Base-by-base conservation (phyloP, 129 eudicot species). In the Chrysanthemum makinoi region DNA sequence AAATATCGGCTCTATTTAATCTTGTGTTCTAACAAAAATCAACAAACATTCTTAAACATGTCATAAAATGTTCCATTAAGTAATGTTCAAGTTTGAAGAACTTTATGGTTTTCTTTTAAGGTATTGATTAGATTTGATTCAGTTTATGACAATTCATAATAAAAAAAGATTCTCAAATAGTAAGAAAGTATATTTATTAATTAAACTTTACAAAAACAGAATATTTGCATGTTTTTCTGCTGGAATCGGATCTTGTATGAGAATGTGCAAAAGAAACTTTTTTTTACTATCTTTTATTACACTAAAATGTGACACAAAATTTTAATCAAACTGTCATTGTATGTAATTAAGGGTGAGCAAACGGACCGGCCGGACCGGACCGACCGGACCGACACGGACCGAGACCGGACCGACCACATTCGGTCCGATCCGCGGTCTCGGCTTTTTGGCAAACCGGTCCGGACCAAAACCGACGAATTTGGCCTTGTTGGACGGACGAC, bases 151-250 rank as follows among this genome's bases (percentile, higher is more conserved):
- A 14, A 4, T 16, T 6, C n/a, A 46, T 35, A 20, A 39, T 44
- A 20, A 16, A 1, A 70, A 17, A 30, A 17, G 17, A 33, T 2
- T 16, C 18, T 28, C 1, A 13, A 22, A 46, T 4, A 1, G 11
- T 68, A 50, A 24, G 14, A 68, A 22, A 35, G 6, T 20, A 15
- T 33, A 4, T 30, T 17, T n/a, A 43, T 13, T 44, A 47, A 48
- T 13, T 18, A 56, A 26, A 62, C 4, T 9, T 39, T 6, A 28
- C 1, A 9, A 60, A 61, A 63, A 62, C 39, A 33, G 68, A 62
- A 72, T 33, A 72, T 61, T 26, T 72, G 77, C 54, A 48, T 62
- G 22, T 22, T 62, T 72, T 50, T 57, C 30, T 28, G 24, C 30
- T 15, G 69, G 47, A 14, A 11, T 47, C 48, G 16, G 59, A 72